Conservation (phyloP, 2,329 filamentous ascomycete genomes). For the Xylariaceae sp. region DNA sequence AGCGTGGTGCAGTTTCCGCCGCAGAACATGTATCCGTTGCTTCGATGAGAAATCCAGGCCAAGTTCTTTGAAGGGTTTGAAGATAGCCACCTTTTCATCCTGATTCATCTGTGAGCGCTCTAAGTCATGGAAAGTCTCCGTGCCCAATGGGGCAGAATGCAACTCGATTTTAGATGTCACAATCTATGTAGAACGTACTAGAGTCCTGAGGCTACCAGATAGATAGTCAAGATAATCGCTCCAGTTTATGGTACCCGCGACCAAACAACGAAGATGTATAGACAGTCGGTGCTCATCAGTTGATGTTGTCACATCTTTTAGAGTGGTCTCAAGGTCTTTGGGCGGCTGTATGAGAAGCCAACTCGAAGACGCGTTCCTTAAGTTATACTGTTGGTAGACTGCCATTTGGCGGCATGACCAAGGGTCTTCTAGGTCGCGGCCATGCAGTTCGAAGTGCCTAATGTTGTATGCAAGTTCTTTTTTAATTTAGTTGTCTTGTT, state of each 20-base stretch:
- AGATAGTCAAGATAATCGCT: conserved; percentile 14
- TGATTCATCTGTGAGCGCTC: too few species aligned
- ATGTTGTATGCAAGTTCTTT: too few species aligned
- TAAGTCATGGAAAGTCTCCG: neutral
- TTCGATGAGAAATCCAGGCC: conserved; percentile 5
- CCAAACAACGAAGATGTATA: conserved; percentile 10
- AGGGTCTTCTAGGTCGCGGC: conserved; percentile 12
- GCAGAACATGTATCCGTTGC: conserved; percentile 8
- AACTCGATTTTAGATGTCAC: neutral
- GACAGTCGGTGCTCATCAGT: conserved; percentile 6
- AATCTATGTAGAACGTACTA: conserved; percentile 1
- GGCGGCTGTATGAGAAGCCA: conserved; percentile 15
- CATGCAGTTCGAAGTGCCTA: conserved; percentile 13
- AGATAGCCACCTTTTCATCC: conserved; percentile 8
- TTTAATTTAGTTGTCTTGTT: too few species aligned
- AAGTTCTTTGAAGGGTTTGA: conserved; percentile 7
- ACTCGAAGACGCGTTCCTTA: neutral
- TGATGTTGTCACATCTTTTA: neutral
- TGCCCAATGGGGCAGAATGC: neutral
- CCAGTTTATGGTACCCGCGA: conserved; percentile 5
- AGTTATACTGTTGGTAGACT: conserved; percentile 7
- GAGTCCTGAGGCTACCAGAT: conserved; percentile 1
- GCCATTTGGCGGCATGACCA: conserved; percentile 17
- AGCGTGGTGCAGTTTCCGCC: conserved; percentile 4
- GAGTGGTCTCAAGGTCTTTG: too few species aligned